phyloP scores from a whole-genome alignment of 2,329 filamentous ascomycete species.

The Trichoderma koningii region DNA sequence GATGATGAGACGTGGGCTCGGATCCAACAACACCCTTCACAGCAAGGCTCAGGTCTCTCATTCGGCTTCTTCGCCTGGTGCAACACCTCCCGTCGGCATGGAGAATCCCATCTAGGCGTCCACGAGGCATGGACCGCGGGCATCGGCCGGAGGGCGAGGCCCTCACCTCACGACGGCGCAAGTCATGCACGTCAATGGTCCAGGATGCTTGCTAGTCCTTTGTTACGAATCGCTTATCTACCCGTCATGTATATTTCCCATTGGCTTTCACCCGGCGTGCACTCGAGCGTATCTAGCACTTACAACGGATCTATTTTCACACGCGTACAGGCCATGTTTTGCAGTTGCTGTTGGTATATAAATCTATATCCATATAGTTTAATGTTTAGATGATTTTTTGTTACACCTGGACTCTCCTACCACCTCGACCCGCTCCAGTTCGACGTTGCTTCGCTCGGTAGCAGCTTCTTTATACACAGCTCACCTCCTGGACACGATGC shows the following conservation, averaged over 20 bases:
- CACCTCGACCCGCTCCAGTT: too few relatives aligned
- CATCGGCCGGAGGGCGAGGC: background rate
- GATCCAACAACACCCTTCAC: conserved; percentile 40
- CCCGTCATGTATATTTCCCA: background rate
- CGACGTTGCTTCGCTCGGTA: background rate
- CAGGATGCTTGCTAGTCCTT: background rate
- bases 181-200: too few relatives aligned
- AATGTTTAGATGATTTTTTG: background rate
- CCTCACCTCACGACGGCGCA: background rate
- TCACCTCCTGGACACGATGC: too few relatives aligned
- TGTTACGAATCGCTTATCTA: background rate
- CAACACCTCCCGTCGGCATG: conserved; percentile 43
- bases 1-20: conserved; percentile 78
- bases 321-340: background rate
- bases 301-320: background rate
- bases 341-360: conserved; percentile 16
- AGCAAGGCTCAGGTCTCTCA: conserved; percentile 41
- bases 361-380: conserved; percentile 9
- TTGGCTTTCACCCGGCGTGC: background rate
- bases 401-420: background rate
- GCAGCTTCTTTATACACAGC: too few relatives aligned
- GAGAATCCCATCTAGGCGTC: conserved; percentile 46
- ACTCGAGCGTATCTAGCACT: background rate
- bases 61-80: conserved; percentile 31
- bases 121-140: background rate